These are phyloP conservation scores for Talaromyces proteolyticus DNA, from an alignment of 495 filamentous ascomycete species.

Conservation along the genomic window DNA sequence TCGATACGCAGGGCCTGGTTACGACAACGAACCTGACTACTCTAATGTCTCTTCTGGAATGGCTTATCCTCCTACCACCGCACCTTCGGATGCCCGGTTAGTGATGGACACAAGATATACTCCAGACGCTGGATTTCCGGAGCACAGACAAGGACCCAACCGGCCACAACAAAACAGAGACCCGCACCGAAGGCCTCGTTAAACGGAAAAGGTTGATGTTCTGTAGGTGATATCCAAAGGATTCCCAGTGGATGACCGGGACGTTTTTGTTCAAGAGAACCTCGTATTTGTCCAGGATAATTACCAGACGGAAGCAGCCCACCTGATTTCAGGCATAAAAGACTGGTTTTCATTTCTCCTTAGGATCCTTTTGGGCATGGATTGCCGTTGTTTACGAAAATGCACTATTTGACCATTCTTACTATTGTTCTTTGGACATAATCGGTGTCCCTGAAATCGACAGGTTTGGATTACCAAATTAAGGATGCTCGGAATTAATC, in stretches of 20 bases:
- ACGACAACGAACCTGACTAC: constrained; percentile 41
- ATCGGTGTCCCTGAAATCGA: neutral
- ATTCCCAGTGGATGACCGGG: too few relatives aligned
- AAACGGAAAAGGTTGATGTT: constrained; percentile 5
- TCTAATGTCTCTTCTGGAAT: constrained; percentile 38
- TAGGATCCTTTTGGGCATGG: neutral
- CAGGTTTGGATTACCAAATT: neutral
- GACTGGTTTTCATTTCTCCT: neutral
- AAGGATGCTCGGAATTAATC: neutral
- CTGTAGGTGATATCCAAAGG: too few relatives aligned
- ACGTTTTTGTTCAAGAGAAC: too few relatives aligned
- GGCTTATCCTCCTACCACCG: constrained; percentile 37
- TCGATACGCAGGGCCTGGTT: constrained; percentile 39
- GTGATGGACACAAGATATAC: constrained; percentile 45
- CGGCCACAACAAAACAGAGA: constrained; percentile 35
- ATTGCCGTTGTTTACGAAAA: neutral
- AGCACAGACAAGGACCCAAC: constrained; percentile 34
- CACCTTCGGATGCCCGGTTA: constrained; percentile 38
- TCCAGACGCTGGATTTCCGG: constrained; percentile 29
- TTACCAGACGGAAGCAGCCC: neutral
- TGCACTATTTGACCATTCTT: neutral
- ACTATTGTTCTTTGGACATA: neutral
- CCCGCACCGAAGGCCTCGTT: constrained; percentile 33
- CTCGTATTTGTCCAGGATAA: neutral
- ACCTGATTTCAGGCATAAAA: neutral